Evolutionary conservation across 1,284 basidiomycete genomes (phyloP).

Genomic region (Ustilago hordei): DNA sequence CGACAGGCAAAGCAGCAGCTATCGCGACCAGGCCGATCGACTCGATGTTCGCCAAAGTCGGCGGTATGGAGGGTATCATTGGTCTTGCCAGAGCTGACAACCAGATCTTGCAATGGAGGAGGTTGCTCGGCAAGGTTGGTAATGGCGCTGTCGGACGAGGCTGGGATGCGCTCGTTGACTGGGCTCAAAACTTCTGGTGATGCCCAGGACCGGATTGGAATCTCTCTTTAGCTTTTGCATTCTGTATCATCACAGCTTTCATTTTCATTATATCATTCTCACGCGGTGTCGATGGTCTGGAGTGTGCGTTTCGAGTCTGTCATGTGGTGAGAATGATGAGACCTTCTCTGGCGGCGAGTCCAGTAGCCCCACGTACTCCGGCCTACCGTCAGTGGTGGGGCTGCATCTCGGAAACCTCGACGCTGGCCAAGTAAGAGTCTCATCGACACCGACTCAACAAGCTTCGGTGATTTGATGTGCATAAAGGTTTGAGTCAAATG

Average conservation of each 20-base stretch:
- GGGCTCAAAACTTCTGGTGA: conserved; percentile 56
- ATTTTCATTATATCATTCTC: not conserved
- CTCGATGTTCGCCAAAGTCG: conserved; percentile 49
- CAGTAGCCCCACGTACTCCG: not conserved
- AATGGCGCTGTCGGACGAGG: conserved; percentile 55
- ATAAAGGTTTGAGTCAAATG: not conserved
- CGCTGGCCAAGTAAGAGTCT: not conserved
- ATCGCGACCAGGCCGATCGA: conserved; percentile 37
- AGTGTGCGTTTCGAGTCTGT: not conserved
- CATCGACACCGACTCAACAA: not conserved
- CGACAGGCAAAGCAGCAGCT: conserved; percentile 24
- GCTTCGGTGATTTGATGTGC: not conserved
- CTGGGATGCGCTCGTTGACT: conserved; percentile 59
- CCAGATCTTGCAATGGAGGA: conserved; percentile 56
- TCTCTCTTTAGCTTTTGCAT: not conserved
- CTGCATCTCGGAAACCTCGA: not conserved
- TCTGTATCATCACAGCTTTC: conserved; percentile 2
- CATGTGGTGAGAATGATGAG: not conserved
- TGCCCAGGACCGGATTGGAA: not conserved
- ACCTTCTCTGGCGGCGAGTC: not conserved
- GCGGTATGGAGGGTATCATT: conserved; percentile 56
- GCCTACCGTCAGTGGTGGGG: conserved; percentile 6
- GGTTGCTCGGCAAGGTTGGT: conserved; percentile 52
- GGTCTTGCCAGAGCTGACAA: conserved; percentile 58
- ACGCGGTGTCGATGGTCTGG: not conserved